These are phyloP conservation scores for Neofusicoccum parvum DNA, from an alignment of 2,329 filamentous ascomycete species.

Conservation along the genomic window DNA sequence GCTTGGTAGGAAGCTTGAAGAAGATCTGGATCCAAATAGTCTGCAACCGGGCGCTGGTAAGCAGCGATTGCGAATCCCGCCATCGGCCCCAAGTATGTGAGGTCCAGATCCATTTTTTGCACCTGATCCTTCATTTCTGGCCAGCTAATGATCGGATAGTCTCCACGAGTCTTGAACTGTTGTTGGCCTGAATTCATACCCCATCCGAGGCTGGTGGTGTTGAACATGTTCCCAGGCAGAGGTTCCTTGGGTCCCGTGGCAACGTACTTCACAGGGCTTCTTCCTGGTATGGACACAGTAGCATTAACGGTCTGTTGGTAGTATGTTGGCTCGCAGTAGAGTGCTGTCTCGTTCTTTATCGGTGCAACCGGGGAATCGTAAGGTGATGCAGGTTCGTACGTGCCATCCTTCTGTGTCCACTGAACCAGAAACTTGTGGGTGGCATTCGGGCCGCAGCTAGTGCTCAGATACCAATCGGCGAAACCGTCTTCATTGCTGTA, in stretches of 20 bases:
- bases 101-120: conserved; percentile 26
- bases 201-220: conserved; percentile 43
- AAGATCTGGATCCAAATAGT: conserved; percentile 37
- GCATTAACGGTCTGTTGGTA: conserved; percentile 44
- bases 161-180: conserved; percentile 16
- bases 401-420: conserved; percentile 8
- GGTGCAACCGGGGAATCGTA: conserved; percentile 23
- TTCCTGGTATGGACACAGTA: conserved; percentile 36
- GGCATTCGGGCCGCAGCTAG: conserved; percentile 33
- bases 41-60: conserved; percentile 28
- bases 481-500: conserved; percentile 45
- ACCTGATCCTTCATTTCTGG: conserved; percentile 28
- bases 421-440: conserved; percentile 40
- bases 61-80: conserved; percentile 43
- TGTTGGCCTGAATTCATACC: background rate
- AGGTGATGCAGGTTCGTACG: background rate
- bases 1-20: conserved; percentile 37
- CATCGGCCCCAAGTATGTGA: conserved; percentile 35
- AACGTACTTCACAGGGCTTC: background rate
- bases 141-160: conserved; percentile 26
- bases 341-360: conserved; percentile 31
- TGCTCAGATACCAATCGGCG: conserved; percentile 35
- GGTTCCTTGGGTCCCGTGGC: background rate
- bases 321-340: conserved; percentile 46
- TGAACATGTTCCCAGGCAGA: conserved; percentile 36